Percentiles rank a stretch among this genome's conserved stretches.
Conservation (phyloP, 495 filamentous ascomycete genomes). For the Aspergillus bertholletiae region DNA sequence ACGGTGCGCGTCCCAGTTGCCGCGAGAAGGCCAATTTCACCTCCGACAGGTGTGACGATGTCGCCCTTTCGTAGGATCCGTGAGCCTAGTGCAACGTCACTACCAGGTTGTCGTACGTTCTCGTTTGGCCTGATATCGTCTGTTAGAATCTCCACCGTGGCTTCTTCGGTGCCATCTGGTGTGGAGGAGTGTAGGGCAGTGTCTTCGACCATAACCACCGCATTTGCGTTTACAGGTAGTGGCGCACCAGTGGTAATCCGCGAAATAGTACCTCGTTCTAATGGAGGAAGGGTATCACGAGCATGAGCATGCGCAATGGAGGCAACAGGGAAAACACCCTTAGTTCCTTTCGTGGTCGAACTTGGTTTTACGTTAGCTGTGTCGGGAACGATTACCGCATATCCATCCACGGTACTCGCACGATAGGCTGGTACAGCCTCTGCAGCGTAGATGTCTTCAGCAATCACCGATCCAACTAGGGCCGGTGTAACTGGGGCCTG, state of each 20-base stretch:
- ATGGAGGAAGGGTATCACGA: constrained; percentile 50
- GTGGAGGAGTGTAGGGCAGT: constrained; percentile 70
- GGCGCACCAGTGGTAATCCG: constrained; percentile 94
- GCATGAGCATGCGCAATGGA: constrained; percentile 81
- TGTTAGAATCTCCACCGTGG: constrained; percentile 80
- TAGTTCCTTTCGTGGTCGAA: too few relatives aligned
- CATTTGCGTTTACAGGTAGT: constrained; percentile 79
- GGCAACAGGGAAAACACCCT: constrained; percentile 80
- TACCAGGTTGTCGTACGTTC: constrained; percentile 88
- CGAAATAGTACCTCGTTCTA: constrained; percentile 73
- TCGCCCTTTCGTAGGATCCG: constrained; percentile 72
- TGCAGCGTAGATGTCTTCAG: constrained; percentile 72
- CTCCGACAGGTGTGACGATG: constrained; percentile 75
- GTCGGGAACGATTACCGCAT: constrained; percentile 64
- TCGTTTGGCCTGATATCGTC: constrained; percentile 71
- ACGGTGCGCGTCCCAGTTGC: constrained; percentile 76
- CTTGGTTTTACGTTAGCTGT: constrained; percentile 49
- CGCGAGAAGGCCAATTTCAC: constrained; percentile 85
- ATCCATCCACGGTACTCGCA: constrained; percentile 96
- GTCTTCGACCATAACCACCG: constrained; percentile 98
- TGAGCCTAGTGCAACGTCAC: constrained; percentile 69
- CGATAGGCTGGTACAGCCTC: constrained; percentile 89
- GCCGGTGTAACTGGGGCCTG: constrained; percentile 54
- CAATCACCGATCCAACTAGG: constrained; percentile 74
- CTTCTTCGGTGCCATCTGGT: constrained; percentile 79